These are phyloP conservation scores for Sporothrix schenckii DNA, from an alignment of 2,329 filamentous ascomycete species.

Conservation along the genomic window DNA sequence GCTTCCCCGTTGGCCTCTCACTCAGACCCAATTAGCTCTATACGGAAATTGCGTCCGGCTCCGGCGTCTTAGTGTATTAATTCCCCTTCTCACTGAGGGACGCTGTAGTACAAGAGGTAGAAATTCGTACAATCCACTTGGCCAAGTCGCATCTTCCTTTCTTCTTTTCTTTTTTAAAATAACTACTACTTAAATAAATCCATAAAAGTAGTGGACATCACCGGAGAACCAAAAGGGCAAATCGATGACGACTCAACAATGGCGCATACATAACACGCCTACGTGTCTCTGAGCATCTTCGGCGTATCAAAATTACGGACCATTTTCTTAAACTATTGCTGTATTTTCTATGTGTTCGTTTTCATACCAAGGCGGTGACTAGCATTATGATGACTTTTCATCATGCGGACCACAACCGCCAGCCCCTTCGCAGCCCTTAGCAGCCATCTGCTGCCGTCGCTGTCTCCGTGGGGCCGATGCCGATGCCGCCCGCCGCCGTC, in stretches of 20 bases:
- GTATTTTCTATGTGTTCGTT: background rate
- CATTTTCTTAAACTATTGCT: background rate
- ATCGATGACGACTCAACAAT: background rate
- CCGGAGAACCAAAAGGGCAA: constrained; percentile 20
- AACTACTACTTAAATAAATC: background rate
- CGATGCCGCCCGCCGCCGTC: constrained; percentile 39
- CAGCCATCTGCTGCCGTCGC: constrained; percentile 33
- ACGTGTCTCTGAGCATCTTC: background rate
- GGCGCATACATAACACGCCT: too few relatives aligned
- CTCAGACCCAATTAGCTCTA: constrained; percentile 3
- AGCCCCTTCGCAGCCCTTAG: background rate
- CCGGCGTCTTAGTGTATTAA: background rate
- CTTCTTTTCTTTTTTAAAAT: background rate
- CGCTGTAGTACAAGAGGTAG: constrained; percentile 12
- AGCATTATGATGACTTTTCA: background rate
- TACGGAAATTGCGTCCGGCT: background rate
- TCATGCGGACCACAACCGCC: too few relatives aligned
- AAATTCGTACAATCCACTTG: background rate
- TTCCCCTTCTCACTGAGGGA: background rate
- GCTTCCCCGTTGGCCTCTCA: constrained; percentile 2
- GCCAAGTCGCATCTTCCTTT: constrained; percentile 7
- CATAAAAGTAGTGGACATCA: background rate
- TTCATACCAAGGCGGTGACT: background rate
- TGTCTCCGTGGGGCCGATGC: constrained; percentile 33
- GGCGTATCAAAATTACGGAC: too few relatives aligned